These are phyloP conservation scores for Lepiota brunneoincarnata DNA, from an alignment of 768 basidiomycete genomes.

Conservation along the genomic window DNA sequence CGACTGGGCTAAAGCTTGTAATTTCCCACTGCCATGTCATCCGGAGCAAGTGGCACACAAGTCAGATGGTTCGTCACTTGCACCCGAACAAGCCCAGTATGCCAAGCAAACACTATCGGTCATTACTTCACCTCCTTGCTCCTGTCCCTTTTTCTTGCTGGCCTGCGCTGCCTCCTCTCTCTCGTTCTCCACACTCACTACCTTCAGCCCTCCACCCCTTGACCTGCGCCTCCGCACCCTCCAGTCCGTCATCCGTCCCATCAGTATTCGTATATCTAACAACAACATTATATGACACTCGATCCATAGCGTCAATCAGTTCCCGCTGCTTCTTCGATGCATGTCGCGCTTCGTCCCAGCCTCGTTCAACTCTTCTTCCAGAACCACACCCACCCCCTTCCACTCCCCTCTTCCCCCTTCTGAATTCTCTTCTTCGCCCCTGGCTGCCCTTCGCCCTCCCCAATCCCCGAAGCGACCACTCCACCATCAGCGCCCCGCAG, in stretches of 20 bases:
- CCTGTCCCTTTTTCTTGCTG: slow-evolving; percentile 57
- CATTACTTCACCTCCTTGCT: slow-evolving; percentile 45
- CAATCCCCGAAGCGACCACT: slow-evolving; percentile 23
- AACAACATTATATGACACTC: slow-evolving; percentile 32
- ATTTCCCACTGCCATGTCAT: too few relatives aligned
- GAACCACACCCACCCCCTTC: slow-evolving; percentile 41
- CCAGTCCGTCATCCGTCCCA: slow-evolving; percentile 61
- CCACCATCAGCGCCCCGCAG: slow-evolving; percentile 5
- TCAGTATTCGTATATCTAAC: slow-evolving; percentile 75
- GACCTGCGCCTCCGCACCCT: slow-evolving; percentile 67
- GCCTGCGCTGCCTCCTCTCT: too few relatives aligned
- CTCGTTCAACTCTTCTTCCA: slow-evolving; percentile 72
- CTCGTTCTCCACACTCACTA: slow-evolving; percentile 82
- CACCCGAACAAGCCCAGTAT: too few relatives aligned
- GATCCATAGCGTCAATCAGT: slow-evolving; percentile 85
- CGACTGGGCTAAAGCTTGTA: background rate
- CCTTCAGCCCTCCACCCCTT: slow-evolving; percentile 51
- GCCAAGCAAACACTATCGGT: background rate
- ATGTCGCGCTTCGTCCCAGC: slow-evolving; percentile 73
- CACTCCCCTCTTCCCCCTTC: slow-evolving; percentile 24
- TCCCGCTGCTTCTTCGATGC: slow-evolving; percentile 76
- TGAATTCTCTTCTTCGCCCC: background rate
- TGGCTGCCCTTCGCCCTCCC: background rate
- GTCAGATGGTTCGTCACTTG: too few relatives aligned
- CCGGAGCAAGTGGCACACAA: too few relatives aligned